Evolutionary conservation across 2,329 filamentous ascomycete species (phyloP).

Genomic region (Claviceps maximensis): DNA sequence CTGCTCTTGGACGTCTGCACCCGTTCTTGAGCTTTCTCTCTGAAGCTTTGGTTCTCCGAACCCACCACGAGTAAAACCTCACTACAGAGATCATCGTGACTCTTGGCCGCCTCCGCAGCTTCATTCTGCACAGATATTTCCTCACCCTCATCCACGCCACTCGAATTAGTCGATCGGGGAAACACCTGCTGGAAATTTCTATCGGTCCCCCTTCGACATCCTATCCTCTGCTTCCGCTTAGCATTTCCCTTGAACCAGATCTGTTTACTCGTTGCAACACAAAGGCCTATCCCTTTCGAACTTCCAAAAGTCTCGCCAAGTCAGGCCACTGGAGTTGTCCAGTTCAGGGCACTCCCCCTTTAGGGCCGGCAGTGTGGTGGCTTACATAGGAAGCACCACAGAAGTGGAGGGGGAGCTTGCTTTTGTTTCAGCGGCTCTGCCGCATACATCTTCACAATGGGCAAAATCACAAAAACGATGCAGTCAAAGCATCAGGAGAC

Average conservation of each 20-base stretch:
- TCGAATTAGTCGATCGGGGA: not conserved
- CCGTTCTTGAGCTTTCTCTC: conserved; percentile 19
- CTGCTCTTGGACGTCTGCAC: conserved; percentile 29
- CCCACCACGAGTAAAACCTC: conserved; percentile 1
- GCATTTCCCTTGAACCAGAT: not conserved
- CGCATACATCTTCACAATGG: conserved; percentile 48
- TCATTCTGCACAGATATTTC: not conserved
- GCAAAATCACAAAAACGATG: conserved; percentile 54
- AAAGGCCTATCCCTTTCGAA: not conserved
- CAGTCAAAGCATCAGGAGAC: conserved; percentile 55
- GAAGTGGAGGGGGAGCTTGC: conserved; percentile 45
- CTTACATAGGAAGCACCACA: conserved; percentile 24
- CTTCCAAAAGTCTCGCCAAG: not conserved
- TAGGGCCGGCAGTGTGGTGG: conserved; percentile 25
- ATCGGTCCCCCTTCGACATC: not conserved
- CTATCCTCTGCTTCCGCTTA: not conserved
- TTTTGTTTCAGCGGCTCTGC: conserved; percentile 40
- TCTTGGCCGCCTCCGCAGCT: not conserved
- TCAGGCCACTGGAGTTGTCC: conserved; percentile 17
- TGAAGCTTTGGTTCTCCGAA: conserved; percentile 7
- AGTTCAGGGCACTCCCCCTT: conserved; percentile 19
- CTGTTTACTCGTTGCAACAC: not conserved
- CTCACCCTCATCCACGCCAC: not conserved
- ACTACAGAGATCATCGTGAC: conserved; percentile 1
- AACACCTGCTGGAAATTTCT: not conserved